Evolutionary conservation across 768 basidiomycete species (phyloP).

Genomic region (Kwoniella europaea): DNA sequence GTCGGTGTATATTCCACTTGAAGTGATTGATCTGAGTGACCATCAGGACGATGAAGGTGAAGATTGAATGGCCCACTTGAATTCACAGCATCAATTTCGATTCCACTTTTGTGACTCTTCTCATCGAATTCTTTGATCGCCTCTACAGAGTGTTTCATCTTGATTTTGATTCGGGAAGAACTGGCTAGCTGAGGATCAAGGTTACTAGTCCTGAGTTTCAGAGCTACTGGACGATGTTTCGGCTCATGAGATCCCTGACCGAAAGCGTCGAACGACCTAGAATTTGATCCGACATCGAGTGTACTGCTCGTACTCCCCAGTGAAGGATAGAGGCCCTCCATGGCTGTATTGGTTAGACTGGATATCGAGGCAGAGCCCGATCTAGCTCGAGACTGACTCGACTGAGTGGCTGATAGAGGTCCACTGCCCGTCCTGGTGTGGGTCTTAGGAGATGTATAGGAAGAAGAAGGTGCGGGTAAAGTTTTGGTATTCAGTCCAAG

Average conservation of each 20-base stretch:
- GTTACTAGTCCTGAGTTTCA: slow-evolving; percentile 33
- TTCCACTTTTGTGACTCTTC: not conserved
- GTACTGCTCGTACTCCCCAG: not conserved
- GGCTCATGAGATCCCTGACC: not conserved
- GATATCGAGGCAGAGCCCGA: not conserved
- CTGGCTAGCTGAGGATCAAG: slow-evolving; percentile 15
- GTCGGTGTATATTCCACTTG: not conserved
- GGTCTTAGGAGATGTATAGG: not conserved
- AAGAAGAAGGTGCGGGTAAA: slow-evolving; percentile 9
- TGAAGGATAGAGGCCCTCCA: not conserved
- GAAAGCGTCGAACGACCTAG: not conserved
- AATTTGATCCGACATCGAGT: not conserved
- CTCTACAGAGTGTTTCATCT: not conserved
- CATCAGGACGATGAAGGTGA: not conserved
- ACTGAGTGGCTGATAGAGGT: not conserved
- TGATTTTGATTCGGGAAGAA: not conserved
- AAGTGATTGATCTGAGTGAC: not conserved
- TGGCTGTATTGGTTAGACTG: not conserved
- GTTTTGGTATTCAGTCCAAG: not conserved
- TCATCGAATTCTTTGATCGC: not conserved
- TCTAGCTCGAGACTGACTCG: not conserved
- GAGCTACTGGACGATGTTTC: slow-evolving; percentile 29
- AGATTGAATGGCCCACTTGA: not conserved
- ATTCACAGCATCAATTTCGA: not conserved
- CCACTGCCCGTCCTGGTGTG: slow-evolving; percentile 13